Base-by-base conservation (phyloP, 164 flowering plant species). In the Taxillus chinensis region DNA sequence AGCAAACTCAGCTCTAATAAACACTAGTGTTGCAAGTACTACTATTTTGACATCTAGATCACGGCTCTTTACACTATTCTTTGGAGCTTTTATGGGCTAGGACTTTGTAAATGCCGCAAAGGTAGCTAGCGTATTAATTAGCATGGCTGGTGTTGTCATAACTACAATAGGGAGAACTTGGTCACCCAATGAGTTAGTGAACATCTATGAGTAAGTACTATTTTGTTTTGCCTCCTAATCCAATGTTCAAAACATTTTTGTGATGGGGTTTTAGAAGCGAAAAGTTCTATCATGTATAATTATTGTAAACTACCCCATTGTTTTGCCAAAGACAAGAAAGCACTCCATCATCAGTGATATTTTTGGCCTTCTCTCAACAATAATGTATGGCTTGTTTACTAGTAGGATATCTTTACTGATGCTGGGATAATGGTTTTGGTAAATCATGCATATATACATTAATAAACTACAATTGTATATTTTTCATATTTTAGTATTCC, bases 91-190 rank as follows among this genome's bases (percentile, higher is more conserved):
- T 46, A 74, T 83, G n/a, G 79, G 86, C 14, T 81, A 77, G 63
- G 88, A 83, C 48, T 61, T 78, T 11, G n/a, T 83, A 50, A 78
- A 50, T 45, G 14, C 70, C 15, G 50, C 73, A 53, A 83, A 81
- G 68, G 60, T 83, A 56, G 70, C 74, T 67, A 79, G 86, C n/a
- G 88, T 83, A 17, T 72, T 74, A 62, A 64, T 83, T 41, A 79
- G 83, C 79, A 80, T 83, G 75, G 70, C 83, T 69, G 88, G 88
- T 60, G 86, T 82, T 69, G 74, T 71, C 57, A 80, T 81, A 86
- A 82, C 86, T n/a, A 80, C 88, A 2, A 58, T 71, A 41, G 86
- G 86, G 51, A 74, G 74, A 63, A 83, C 82, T 48, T 81, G 85
- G 85, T 83, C 83, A 61, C 42, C 78, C 2, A 80, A 79, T 73